Percentiles rank a stretch among this genome's conserved stretches.
phyloP scores from a whole-genome alignment of 2,329 filamentous ascomycete species.

The Albophoma yamanashiensis region DNA sequence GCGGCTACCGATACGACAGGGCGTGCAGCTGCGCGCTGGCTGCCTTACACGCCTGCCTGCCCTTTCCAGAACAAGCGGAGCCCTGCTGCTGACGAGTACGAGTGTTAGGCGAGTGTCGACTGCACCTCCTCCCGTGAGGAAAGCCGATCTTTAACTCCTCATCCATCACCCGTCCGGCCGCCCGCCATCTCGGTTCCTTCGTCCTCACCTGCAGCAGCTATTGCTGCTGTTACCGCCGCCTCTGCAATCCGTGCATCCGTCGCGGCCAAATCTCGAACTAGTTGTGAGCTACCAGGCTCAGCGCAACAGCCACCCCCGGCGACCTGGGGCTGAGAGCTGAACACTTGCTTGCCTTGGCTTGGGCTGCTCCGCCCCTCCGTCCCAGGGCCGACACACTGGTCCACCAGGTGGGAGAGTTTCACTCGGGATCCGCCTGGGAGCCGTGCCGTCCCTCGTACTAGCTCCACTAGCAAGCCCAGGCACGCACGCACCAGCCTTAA shows the following conservation, averaged over 20 bases:
- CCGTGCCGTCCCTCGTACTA: slow-evolving; percentile 2
- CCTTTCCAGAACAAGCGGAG: neutral
- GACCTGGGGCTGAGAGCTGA: neutral
- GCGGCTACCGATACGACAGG: neutral
- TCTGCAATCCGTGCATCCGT: neutral
- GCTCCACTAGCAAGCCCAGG: neutral
- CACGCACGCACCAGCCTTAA: neutral
- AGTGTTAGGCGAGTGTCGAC: neutral
- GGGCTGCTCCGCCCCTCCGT: neutral
- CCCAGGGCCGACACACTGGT: neutral
- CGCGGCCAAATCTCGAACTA: neutral
- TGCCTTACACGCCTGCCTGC: neutral
- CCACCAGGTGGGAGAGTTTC: neutral
- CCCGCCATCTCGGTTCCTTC: neutral
- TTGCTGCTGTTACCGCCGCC: neutral
- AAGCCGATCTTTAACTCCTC: neutral
- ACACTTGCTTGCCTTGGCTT: neutral
- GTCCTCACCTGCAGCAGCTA: neutral
- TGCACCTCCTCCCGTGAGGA: neutral
- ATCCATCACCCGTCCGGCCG: neutral
- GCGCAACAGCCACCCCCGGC: neutral
- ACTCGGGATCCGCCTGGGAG: neutral
- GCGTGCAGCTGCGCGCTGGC: neutral
- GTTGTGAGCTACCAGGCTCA: neutral
- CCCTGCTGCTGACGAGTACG: neutral